A percentile compares a stretch with the other conserved stretches of the same genome.
Evolutionary conservation across 140 eudicot species (phyloP).

Genomic region (Ambrosia hybrid): DNA sequence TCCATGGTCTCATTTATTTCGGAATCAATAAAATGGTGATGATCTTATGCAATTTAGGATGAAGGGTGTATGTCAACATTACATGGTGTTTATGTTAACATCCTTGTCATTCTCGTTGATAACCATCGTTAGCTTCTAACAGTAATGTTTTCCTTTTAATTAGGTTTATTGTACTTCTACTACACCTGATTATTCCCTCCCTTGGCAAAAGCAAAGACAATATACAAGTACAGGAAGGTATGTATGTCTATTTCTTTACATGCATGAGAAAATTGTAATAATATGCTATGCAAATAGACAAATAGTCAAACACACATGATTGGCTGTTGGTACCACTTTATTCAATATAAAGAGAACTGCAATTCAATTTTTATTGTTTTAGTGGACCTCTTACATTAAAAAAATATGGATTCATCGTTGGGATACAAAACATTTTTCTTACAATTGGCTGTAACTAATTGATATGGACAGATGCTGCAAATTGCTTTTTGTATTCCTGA

Average conservation of each 20-base stretch:
- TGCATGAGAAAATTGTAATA: conserved; percentile 4
- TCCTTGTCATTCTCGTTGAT: too few relatives aligned
- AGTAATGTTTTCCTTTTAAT: too few relatives aligned
- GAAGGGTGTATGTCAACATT: too few relatives aligned
- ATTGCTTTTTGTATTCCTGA: not conserved
- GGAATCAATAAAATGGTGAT: too few relatives aligned
- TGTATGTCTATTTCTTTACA: conserved; percentile 31
- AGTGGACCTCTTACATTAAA: not conserved
- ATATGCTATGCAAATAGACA: not conserved
- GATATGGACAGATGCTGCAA: not conserved
- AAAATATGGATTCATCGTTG: conserved; percentile 4
- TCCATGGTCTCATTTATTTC: too few relatives aligned
- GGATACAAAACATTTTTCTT: not conserved
- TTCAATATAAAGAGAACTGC: not conserved
- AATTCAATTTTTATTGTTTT: not conserved
- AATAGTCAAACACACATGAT: not conserved
- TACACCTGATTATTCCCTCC: conserved; percentile 93
- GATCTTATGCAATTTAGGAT: too few relatives aligned
- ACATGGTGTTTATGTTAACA: too few relatives aligned
- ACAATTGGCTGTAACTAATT: not conserved
- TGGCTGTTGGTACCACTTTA: not conserved
- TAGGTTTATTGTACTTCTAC: conserved; percentile 87
- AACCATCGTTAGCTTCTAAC: too few relatives aligned
- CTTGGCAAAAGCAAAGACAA: conserved; percentile 97
- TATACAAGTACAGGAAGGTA: conserved; percentile 96